Evolutionary conservation across 192 early-diverging fungal species (phyloP).

Genomic region (Backusella tarrabulga): DNA sequence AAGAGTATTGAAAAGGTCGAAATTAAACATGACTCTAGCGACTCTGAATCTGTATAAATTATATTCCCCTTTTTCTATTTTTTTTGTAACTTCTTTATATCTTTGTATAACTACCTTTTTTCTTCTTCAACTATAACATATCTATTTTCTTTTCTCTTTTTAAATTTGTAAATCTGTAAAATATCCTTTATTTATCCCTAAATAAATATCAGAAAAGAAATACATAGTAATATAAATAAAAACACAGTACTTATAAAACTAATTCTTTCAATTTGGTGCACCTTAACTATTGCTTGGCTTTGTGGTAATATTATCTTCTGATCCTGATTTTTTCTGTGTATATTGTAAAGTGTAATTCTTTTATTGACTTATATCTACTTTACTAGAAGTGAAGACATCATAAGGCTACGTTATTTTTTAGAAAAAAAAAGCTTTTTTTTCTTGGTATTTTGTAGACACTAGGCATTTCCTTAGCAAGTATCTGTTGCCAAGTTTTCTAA

Average conservation of each 20-base stretch:
- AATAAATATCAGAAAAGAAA: conserved; percentile 1
- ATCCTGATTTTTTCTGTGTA: no score
- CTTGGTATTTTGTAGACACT: no score
- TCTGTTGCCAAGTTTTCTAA: no score
- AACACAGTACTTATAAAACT: neutral
- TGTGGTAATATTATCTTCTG: no score
- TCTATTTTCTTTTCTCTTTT: neutral
- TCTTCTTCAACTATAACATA: neutral
- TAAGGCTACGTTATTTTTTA: no score
- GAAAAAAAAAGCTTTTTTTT: no score
- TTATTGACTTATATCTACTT: no score
- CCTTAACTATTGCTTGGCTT: no score
- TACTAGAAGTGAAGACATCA: no score
- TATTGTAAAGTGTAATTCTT: no score
- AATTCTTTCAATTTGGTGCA: no score
- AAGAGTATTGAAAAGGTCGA: neutral
- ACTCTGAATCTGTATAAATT: conserved; percentile 6
- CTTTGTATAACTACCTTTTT: neutral
- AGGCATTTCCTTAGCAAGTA: no score
- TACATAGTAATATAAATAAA: neutral
- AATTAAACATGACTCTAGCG: neutral
- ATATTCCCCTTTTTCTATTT: neutral
- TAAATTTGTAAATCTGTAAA: conserved; percentile 5
- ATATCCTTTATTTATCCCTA: neutral
- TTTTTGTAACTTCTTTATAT: neutral